phyloP scores from a whole-genome alignment of 306 rosid species.

The cucumber (Cucumis sativus) region Cucumber_9930_V3 NC_026659.2:29892501-29893000 shows the following conservation, averaged over 20 bases:
- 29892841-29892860: constrained; percentile 18
- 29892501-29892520: constrained; percentile 30
- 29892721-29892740: neutral
- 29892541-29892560: constrained; percentile 50
- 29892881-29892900: neutral
- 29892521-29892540: constrained; percentile 77
- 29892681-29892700: neutral
- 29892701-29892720: neutral
- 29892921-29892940: neutral
- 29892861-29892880: neutral
- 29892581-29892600: neutral
- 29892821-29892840: constrained; percentile 37
- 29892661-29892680: neutral
- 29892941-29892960: constrained; percentile 15
- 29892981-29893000: neutral
- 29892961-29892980: neutral
- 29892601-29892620: neutral
- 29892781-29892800: constrained; percentile 60
- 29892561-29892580: constrained; percentile 73
- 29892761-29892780: constrained; percentile 81
- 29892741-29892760: constrained; percentile 52
- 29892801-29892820: constrained; percentile 27
- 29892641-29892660: neutral
- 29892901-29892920: neutral
- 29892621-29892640: neutral